phyloP scores from a whole-genome alignment of 2,329 filamentous ascomycete genomes.

The Neophaeococcomyces mojaviensis region DNA sequence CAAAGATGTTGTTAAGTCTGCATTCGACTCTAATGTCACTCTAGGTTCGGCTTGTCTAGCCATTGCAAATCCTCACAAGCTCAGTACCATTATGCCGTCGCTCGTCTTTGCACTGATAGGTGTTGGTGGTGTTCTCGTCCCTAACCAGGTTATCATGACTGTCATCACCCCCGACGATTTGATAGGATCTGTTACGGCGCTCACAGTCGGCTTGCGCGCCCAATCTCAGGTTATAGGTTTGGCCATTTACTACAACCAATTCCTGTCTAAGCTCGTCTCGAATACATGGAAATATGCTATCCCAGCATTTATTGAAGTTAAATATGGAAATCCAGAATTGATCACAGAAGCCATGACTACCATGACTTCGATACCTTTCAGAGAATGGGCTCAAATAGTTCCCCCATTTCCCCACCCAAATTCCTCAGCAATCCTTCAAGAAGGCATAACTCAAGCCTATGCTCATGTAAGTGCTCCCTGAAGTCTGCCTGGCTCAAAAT shows the following conservation, averaged over 20 bases:
- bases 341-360: not conserved
- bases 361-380: not conserved
- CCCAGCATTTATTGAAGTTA: not conserved
- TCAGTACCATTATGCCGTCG: conserved; percentile 7
- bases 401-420: not conserved
- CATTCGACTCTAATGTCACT: not conserved
- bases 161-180: conserved; percentile 11
- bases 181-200: conserved; percentile 4
- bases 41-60: conserved; percentile 7
- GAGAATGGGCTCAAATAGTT: not conserved
- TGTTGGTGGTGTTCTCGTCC: conserved; percentile 11
- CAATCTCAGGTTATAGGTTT: conserved; percentile 6
- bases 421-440: not conserved
- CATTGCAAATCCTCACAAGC: conserved; percentile 4
- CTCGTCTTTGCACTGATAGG: conserved; percentile 9
- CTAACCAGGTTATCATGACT: conserved; percentile 9
- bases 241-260: conserved; percentile 9
- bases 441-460: conserved; percentile 1
- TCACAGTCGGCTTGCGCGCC: conserved; percentile 8
- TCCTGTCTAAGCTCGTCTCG: not conserved
- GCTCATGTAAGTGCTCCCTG: no score
- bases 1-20: not conserved
- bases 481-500: no score
- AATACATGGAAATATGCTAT: conserved; percentile 5
- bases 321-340: not conserved